Evolutionary conservation across 768 basidiomycete genomes (phyloP).

Genomic region (Xerocomus spinulosus): DNA sequence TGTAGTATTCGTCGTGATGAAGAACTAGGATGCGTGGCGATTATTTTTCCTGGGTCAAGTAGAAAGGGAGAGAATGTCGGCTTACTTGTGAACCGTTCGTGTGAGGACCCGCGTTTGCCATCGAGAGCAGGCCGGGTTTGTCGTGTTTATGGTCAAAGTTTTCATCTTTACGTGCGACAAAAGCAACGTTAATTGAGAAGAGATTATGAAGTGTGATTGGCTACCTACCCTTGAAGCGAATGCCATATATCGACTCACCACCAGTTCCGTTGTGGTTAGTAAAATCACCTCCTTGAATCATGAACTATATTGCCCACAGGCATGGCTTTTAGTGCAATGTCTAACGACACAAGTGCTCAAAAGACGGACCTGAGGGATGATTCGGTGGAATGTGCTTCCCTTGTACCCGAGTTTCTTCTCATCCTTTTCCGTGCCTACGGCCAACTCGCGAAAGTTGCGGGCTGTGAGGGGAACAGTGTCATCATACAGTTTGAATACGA

Average conservation of each 20-base stretch:
- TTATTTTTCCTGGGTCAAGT: background rate
- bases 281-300: slow-evolving; percentile 89
- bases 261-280: slow-evolving; percentile 72
- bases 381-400: slow-evolving; percentile 64
- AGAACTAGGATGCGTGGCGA: slow-evolving; percentile 44
- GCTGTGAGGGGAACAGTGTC: slow-evolving; percentile 78
- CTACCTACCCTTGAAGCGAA: slow-evolving; percentile 63
- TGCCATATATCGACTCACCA: slow-evolving; percentile 83
- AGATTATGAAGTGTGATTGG: background rate
- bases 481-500: slow-evolving; percentile 82
- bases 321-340: too few species aligned
- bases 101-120: slow-evolving; percentile 84
- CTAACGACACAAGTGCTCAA: too few species aligned
- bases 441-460: slow-evolving; percentile 77
- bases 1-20: slow-evolving; percentile 71
- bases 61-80: background rate
- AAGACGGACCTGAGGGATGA: slow-evolving; percentile 56
- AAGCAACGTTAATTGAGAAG: background rate
- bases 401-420: slow-evolving; percentile 70
- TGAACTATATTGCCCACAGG: too few species aligned
- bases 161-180: slow-evolving; percentile 44
- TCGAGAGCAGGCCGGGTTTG: slow-evolving; percentile 65
- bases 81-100: slow-evolving; percentile 76
- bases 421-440: slow-evolving; percentile 39
- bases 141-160: slow-evolving; percentile 64